A percentile compares a stretch with the other conserved stretches of the same genome.
These are phyloP conservation scores for Dactylis glomerata DNA, from an alignment of 176 grass and related monocot genomes.

Conservation along the genomic window DNA sequence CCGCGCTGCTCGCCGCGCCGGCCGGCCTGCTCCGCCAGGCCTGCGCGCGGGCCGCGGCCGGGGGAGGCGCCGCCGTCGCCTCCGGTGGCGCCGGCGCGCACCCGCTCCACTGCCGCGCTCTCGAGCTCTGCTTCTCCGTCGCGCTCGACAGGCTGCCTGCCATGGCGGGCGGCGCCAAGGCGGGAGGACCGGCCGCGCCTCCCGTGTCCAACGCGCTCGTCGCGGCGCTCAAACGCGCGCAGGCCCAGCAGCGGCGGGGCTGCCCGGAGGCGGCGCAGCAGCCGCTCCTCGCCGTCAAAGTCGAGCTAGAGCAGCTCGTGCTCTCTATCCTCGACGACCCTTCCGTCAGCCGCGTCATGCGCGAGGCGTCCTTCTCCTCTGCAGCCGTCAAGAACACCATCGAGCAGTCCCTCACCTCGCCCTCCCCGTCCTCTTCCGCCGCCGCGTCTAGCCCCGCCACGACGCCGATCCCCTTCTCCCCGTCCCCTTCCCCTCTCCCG, in stretches of 20 bases:
- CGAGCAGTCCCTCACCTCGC: constrained; percentile 62
- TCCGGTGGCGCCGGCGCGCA: constrained; percentile 19
- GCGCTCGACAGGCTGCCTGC: constrained; percentile 79
- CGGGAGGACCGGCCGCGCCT: constrained; percentile 16
- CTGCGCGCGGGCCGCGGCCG: constrained; percentile 39
- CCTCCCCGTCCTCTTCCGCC: constrained; percentile 31
- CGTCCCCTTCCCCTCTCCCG: constrained; percentile 29
- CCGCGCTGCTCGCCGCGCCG: constrained; percentile 64
- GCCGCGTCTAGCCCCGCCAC: background rate
- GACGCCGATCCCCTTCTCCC: constrained; percentile 9
- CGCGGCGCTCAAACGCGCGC: constrained; percentile 84
- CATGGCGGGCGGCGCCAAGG: constrained; percentile 14
- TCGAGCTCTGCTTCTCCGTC: constrained; percentile 90
- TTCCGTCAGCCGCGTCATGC: constrained; percentile 93
- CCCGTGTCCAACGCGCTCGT: constrained; percentile 82
- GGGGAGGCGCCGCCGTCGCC: background rate
- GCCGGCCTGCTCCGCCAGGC: constrained; percentile 64
- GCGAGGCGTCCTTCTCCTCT: constrained; percentile 85
- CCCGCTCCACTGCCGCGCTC: constrained; percentile 79
- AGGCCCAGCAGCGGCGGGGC: constrained; percentile 79
- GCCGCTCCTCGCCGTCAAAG: constrained; percentile 81
- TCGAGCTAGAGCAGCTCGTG: constrained; percentile 85
- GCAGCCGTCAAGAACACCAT: constrained; percentile 68
- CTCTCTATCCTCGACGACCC: constrained; percentile 93
- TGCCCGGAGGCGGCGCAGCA: constrained; percentile 66